Conservation (phyloP, 2,329 filamentous ascomycete species). For the Cytospora mali region DNA sequence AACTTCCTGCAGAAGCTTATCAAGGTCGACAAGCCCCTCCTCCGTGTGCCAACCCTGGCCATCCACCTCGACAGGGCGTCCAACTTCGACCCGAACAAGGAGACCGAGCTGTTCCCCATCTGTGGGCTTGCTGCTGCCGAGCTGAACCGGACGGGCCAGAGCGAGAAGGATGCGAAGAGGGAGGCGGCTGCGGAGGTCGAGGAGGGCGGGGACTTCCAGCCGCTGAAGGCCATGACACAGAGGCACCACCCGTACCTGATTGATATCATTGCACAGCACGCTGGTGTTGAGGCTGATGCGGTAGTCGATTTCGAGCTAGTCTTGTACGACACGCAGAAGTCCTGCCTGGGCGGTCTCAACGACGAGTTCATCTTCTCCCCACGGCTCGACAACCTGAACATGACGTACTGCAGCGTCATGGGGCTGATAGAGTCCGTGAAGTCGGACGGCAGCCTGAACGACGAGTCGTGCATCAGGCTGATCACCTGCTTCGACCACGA, state of each 20-base stretch:
- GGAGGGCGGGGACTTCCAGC: slow-evolving; percentile 61
- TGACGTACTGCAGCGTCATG: slow-evolving; percentile 90
- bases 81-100: slow-evolving; percentile 93
- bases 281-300: slow-evolving; percentile 68
- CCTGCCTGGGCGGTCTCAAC: slow-evolving; percentile 83
- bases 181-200: slow-evolving; percentile 45
- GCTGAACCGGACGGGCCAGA: slow-evolving; percentile 73
- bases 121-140: slow-evolving; percentile 84
- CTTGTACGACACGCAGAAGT: slow-evolving; percentile 94
- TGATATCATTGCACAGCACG: slow-evolving; percentile 80
- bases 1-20: slow-evolving; percentile 82
- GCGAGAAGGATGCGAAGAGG: slow-evolving; percentile 45
- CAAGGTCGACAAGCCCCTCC: slow-evolving; percentile 86
- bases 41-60: slow-evolving; percentile 89
- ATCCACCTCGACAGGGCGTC: slow-evolving; percentile 89
- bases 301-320: slow-evolving; percentile 94
- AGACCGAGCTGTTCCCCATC: slow-evolving; percentile 93
- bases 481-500: slow-evolving; percentile 97
- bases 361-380: slow-evolving; percentile 96
- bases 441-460: slow-evolving; percentile 64
- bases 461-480: slow-evolving; percentile 83
- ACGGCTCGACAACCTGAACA: slow-evolving; percentile 93
- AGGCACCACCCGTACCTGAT: slow-evolving; percentile 89
- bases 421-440: slow-evolving; percentile 80
- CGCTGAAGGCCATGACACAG: slow-evolving; percentile 75